These are phyloP conservation scores for Dothidotthia symphoricarpi DNA, from an alignment of 2,329 filamentous ascomycete genomes.

Conservation along the genomic window DNA sequence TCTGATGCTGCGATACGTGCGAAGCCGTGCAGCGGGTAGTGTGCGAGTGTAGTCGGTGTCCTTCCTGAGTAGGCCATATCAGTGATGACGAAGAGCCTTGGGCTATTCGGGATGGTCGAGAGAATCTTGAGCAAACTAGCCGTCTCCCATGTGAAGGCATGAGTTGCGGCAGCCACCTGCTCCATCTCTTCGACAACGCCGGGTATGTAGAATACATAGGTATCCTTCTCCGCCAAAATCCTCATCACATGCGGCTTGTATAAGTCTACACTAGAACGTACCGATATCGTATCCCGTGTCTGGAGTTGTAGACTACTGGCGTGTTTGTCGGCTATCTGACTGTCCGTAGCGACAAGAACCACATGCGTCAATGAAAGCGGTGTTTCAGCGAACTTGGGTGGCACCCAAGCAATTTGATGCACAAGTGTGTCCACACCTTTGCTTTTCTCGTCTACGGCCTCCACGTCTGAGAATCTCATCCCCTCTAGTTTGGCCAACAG, in stretches of 20 bases:
- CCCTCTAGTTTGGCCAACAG: conserved; percentile 34
- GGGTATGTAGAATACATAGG: conserved; percentile 19
- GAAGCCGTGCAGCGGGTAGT: conserved; percentile 40
- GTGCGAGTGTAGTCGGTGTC: conserved; percentile 34
- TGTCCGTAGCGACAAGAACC: conserved; percentile 28
- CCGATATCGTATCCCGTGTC: conserved; percentile 1
- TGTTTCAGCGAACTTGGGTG: conserved; percentile 36
- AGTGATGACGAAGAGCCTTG: conserved; percentile 36
- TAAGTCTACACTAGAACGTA: conserved; percentile 11
- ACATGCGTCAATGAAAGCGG: conserved; percentile 24
- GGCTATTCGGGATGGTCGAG: conserved; percentile 3
- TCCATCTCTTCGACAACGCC: conserved; percentile 5
- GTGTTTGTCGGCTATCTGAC: conserved; percentile 15
- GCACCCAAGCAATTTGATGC: conserved; percentile 43
- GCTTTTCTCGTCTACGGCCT: conserved; percentile 29
- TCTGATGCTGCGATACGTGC: conserved; percentile 43
- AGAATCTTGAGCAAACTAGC: conserved; percentile 20
- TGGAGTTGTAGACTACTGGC: conserved; percentile 13
- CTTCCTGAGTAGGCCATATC: conserved; percentile 22
- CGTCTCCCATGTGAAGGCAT: conserved; percentile 20
- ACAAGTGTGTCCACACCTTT: conserved; percentile 33
- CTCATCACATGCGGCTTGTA: neutral
- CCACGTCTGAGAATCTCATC: conserved; percentile 46
- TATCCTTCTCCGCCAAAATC: conserved; percentile 7
- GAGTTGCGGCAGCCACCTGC: conserved; percentile 12